Conservation (phyloP, 2,329 filamentous ascomycete species). For the Alternaria postmessia region DNA sequence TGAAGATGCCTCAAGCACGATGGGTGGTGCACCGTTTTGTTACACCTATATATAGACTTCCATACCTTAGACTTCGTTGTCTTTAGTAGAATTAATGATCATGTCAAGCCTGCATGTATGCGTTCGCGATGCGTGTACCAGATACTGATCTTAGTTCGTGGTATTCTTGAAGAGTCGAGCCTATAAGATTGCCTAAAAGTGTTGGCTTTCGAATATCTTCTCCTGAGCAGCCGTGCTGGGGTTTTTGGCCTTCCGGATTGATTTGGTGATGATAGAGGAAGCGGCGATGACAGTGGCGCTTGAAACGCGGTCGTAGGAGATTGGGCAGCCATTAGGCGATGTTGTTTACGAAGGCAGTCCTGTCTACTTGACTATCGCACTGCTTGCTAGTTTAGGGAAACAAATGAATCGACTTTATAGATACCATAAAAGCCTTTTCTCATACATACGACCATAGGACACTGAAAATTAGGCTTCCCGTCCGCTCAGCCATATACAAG, state of each 20-base stretch:
- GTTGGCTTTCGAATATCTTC: neutral
- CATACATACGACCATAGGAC: neutral
- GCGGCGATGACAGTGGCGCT: neutral
- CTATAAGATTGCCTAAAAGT: neutral
- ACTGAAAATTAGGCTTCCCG: too few relatives aligned
- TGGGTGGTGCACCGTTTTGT: conserved; percentile 54
- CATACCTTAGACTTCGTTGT: neutral
- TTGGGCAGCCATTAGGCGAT: neutral
- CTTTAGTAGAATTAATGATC: neutral
- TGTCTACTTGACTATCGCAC: neutral
- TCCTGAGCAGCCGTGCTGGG: neutral
- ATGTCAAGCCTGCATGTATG: neutral
- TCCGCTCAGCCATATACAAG: too few relatives aligned
- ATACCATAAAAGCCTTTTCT: neutral
- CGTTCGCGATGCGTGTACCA: neutral
- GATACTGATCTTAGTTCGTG: neutral
- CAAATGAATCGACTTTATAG: too few relatives aligned
- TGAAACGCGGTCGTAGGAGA: neutral
- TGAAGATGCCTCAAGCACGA: conserved; percentile 53
- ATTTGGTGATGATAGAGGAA: neutral
- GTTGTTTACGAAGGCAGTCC: neutral
- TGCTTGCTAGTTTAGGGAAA: neutral
- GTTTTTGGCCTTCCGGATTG: neutral
- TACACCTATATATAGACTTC: conserved; percentile 51
- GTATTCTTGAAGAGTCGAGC: neutral